Conservation (phyloP, 2,329 filamentous ascomycete genomes). For the Eutypella sp. region DNA sequence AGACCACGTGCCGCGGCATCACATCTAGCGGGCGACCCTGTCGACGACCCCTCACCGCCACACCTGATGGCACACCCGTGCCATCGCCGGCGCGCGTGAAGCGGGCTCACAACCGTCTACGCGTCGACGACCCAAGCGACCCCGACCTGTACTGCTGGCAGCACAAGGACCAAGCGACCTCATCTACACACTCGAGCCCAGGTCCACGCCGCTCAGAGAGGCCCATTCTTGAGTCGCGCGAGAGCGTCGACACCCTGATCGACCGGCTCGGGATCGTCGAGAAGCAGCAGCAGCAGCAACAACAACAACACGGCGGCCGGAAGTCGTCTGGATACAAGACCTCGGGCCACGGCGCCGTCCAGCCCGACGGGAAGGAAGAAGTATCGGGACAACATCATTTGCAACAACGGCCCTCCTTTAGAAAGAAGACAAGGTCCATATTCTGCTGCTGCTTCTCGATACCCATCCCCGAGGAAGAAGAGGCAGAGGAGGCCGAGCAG, state of each 20-base stretch:
- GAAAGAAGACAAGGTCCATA: too few relatives aligned
- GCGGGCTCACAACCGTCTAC: constrained; percentile 26
- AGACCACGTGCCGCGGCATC: constrained; percentile 82
- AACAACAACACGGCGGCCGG: constrained; percentile 17
- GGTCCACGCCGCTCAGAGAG: constrained; percentile 38
- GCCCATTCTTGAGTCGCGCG: constrained; percentile 58
- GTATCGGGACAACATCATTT: constrained; percentile 2
- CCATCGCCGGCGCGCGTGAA: constrained; percentile 18
- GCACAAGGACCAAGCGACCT: constrained; percentile 78
- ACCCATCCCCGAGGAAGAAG: constrained; percentile 37
- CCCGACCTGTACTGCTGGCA: constrained; percentile 85
- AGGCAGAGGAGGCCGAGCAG: constrained; percentile 20
- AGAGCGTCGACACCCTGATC: constrained; percentile 82
- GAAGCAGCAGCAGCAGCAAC: constrained; percentile 39
- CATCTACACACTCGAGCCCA: constrained; percentile 41
- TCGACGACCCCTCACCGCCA: constrained; percentile 61
- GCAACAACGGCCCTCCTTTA: background rate
- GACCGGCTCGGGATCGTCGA: constrained; percentile 74
- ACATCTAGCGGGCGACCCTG: constrained; percentile 80
- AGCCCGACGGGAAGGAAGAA: constrained; percentile 22
- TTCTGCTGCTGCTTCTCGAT: constrained; percentile 52
- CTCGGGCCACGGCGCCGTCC: constrained; percentile 14
- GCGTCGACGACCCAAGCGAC: constrained; percentile 47
- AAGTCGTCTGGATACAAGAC: constrained; percentile 12
- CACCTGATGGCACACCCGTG: constrained; percentile 26